Percentiles rank a stretch among this genome's conserved stretches.
phyloP scores from a whole-genome alignment of 1,284 basidiomycete genomes.

The Wolfiporia cocos region DNA sequence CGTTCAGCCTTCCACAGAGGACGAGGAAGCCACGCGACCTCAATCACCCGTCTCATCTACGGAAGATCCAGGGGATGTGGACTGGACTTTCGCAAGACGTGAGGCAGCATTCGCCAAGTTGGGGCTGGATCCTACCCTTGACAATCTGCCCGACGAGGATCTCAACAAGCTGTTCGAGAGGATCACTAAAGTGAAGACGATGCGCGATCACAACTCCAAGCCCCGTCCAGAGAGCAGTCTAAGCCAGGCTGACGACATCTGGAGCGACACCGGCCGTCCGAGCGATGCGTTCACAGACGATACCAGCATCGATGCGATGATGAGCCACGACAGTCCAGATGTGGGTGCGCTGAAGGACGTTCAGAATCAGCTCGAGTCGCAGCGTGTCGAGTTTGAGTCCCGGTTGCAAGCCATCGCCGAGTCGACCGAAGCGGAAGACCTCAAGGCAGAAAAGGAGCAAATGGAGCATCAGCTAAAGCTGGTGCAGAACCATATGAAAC shows the following conservation, averaged over 20 bases:
- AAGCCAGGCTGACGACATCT: slow-evolving; percentile 78
- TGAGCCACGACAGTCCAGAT: slow-evolving; percentile 64
- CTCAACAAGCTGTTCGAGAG: slow-evolving; percentile 91
- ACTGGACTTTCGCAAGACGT: slow-evolving; percentile 91
- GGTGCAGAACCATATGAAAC: slow-evolving; percentile 79
- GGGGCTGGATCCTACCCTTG: slow-evolving; percentile 80
- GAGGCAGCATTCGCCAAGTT: slow-evolving; percentile 85
- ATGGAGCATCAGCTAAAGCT: slow-evolving; percentile 83
- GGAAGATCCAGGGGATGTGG: slow-evolving; percentile 71
- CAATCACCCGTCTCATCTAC: slow-evolving; percentile 70
- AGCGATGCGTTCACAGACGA: slow-evolving; percentile 79
- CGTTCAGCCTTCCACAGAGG: slow-evolving; percentile 41
- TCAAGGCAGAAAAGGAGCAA: slow-evolving; percentile 84
- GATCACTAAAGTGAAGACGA: slow-evolving; percentile 87
- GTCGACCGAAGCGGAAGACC: slow-evolving; percentile 72
- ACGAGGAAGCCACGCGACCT: slow-evolving; percentile 57
- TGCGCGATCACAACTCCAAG: slow-evolving; percentile 72
- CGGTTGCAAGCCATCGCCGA: slow-evolving; percentile 71
- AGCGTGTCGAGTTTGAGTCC: slow-evolving; percentile 46
- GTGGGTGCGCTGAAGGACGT: slow-evolving; percentile 60
- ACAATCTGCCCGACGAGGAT: slow-evolving; percentile 89
- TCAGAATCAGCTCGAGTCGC: slow-evolving; percentile 57
- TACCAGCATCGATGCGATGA: slow-evolving; percentile 69
- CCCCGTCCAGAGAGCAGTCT: slow-evolving; percentile 79
- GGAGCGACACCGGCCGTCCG: slow-evolving; percentile 77